These are phyloP conservation scores for Pestalotiopsis sp. DNA, from an alignment of 2,329 filamentous ascomycete species.

Conservation along the genomic window DNA sequence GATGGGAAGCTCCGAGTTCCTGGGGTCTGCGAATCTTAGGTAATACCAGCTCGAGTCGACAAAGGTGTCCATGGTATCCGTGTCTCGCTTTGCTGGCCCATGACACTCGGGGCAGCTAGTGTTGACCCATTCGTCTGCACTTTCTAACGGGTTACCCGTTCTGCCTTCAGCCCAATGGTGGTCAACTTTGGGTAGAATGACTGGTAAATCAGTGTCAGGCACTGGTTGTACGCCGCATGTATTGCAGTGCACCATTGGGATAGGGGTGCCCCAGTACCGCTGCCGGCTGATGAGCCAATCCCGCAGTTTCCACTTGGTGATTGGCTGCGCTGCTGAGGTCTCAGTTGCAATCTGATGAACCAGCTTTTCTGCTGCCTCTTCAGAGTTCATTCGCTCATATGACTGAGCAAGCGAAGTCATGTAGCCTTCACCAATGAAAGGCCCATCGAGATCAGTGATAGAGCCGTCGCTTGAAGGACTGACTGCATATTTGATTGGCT, in stretches of 20 bases:
- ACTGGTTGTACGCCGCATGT: slow-evolving; percentile 79
- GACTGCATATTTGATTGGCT: slow-evolving; percentile 65
- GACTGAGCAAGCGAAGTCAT: slow-evolving; percentile 66
- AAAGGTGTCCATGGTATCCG: slow-evolving; percentile 95
- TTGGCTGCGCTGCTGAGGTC: slow-evolving; percentile 58
- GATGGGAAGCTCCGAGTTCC: slow-evolving; percentile 63
- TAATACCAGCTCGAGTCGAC: slow-evolving; percentile 96
- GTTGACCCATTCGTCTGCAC: slow-evolving; percentile 71
- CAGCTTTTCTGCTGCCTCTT: slow-evolving; percentile 61
- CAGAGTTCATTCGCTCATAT: slow-evolving; percentile 64
- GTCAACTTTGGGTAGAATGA: slow-evolving; percentile 69
- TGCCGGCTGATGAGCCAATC: slow-evolving; percentile 95
- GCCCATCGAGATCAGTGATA: slow-evolving; percentile 43
- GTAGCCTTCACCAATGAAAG: slow-evolving; percentile 65
- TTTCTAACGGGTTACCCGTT: slow-evolving; percentile 75
- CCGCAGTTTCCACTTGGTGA: slow-evolving; percentile 75
- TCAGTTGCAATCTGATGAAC: slow-evolving; percentile 52
- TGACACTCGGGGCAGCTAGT: slow-evolving; percentile 74
- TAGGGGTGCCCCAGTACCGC: slow-evolving; percentile 88
- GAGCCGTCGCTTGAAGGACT: slow-evolving; percentile 49
- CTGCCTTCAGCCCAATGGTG: slow-evolving; percentile 68
- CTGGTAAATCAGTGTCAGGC: slow-evolving; percentile 73
- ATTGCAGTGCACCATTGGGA: slow-evolving; percentile 81
- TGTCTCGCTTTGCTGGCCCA: slow-evolving; percentile 73
- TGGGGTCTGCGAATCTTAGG: slow-evolving; percentile 73